Base-by-base conservation (phyloP, 176 grass and related monocot genomes). In the Cenchrus purpureus region DNA sequence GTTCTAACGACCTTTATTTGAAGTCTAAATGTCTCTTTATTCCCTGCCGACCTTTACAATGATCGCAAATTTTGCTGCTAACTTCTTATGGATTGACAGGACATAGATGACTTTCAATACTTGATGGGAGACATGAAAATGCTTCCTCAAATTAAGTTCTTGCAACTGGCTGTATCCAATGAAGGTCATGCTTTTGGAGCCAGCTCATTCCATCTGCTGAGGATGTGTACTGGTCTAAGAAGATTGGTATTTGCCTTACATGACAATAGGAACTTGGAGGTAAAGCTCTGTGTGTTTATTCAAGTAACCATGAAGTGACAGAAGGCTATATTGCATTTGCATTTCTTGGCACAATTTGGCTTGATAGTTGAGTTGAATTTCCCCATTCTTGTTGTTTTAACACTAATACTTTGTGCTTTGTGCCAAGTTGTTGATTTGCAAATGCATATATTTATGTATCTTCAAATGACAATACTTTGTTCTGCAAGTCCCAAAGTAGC, bases 91-190 rank as follows among this genome's bases (percentile, higher is more conserved):
- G 28, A 71, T 42, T n/a, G 17, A 46, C 73, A 77, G 73, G 73
- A 57, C 10, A 66, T 84, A 77, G 10, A 28, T 68, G 29, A 46
- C 61, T 7, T 14, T 8, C 73, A 54, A 55, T 77, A 84, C 62
- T 68, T 84, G 62, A 76, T 77, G 83, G 73, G 57, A 34, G 73
- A 84, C 22, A 77, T 84, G 61, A 57, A n/a, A 57, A 56, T 54
- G 62, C 83, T 85, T 37, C 83, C 83, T 85, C 37, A 32, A 17
- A 13, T 85, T 59, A 32, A 7, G 17, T 68, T 32, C 10, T 67
- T 85, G 63, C 10, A 4, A 19, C 71, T 84, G 32, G 4, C 6
- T 44, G 51, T 85, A 44, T 57, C 46, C 2, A 55, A 64, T 32
- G 45, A 46, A 13, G 83, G 73, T 34, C 83, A 85, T 77, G 40